These are phyloP conservation scores for Erodium moschatum DNA, from an alignment of 441 rosid genomes.

Conservation along the genomic window DNA sequence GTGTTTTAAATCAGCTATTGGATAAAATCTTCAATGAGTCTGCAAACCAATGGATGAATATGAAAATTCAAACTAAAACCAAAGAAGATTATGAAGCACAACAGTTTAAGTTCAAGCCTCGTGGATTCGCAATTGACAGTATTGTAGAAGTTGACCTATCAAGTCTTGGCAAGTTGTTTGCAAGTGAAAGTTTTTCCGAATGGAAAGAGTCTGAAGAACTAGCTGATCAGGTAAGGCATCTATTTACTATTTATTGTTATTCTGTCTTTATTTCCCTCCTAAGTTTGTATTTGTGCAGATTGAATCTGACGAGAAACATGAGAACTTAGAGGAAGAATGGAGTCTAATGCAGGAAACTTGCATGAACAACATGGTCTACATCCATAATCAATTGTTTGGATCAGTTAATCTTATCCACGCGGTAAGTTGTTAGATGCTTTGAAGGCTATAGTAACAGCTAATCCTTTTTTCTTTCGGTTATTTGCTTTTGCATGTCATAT, in stretches of 20 bases:
- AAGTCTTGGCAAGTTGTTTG: conserved; percentile 44
- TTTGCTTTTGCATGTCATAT: too few species aligned
- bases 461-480: too few species aligned
- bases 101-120: conserved; percentile 65
- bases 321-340: conserved; percentile 65
- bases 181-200: conserved; percentile 54
- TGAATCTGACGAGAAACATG: conserved; percentile 35
- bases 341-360: conserved; percentile 48
- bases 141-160: conserved; percentile 72
- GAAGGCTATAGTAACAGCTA: neutral
- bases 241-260: conserved; percentile 9
- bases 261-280: neutral
- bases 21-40: conserved; percentile 53
- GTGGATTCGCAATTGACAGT: conserved; percentile 63
- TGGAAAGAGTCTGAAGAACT: conserved; percentile 68
- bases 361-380: conserved; percentile 42
- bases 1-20: conserved; percentile 43
- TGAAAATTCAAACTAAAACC: conserved; percentile 58
- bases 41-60: conserved; percentile 63
- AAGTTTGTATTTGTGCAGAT: conserved; percentile 32
- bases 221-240: conserved; percentile 41
- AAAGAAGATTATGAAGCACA: conserved; percentile 56
- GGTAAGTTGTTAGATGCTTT: conserved; percentile 37
- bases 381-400: conserved; percentile 77
- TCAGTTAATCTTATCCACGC: conserved; percentile 44